Base-by-base conservation (phyloP, 257 asterid species). In the Solanum chaucha region DNA sequence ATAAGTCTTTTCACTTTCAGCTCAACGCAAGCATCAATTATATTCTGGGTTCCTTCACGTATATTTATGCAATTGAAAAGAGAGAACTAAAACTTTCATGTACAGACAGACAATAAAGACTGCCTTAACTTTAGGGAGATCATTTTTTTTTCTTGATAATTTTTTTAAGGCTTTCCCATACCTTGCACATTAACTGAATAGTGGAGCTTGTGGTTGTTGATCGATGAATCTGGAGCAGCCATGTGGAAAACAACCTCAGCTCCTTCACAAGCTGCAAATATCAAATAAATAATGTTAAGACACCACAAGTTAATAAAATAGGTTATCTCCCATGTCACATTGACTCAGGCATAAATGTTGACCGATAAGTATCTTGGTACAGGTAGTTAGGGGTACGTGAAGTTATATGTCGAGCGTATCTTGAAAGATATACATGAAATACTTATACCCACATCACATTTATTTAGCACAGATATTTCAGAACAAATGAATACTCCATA, bases 211-310 rank as follows among this genome's bases (percentile, higher is more conserved):
- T 95, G 89, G 92, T 93, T 94, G 86, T 97, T 95, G 87, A 97
- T 95, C 84, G 99, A 97, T 26, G 98, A 97, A 93, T 97, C 98
- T 67, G 98, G 99, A 84, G 99, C 99, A 83, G 98, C 99, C 99
- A 97, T 95, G 90, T 97, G 98, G 86, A 95, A 97, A 82, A 97
- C 99, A 86, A 94, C 98, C 89, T 94, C 97, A 84, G 95, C 98
- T 89, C 99, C 98, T 88, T 93, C 89, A 88, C 91, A 94, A 89
- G 94, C 99, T 97, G 91, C 94, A 91, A 82, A 80, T 80, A 80
- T 26, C 67, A 80, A 80, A 46, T 80, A 24, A 80, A 28, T 17
- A 28, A 78, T 14, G 85, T 28, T 26, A 80, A 80, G 41, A 28
- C 68, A 17, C 41, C 15, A 8, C 67, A 44, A 46, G 28, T 5